Conservation (phyloP, 139 green algal genomes). For the Coccomyxa sp. region DNA sequence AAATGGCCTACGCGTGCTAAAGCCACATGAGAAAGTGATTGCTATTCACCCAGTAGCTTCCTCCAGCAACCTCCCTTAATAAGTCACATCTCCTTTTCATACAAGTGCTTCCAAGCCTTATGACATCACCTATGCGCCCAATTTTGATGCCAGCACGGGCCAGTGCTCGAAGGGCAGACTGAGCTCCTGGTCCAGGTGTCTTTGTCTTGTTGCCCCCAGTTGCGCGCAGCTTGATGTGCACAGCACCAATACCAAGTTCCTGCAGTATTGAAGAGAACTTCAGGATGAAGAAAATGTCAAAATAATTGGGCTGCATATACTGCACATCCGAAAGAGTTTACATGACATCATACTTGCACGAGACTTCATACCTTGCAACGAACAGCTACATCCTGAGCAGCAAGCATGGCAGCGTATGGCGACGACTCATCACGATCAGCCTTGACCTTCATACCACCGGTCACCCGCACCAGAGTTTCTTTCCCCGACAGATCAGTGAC, state of each 20-base stretch:
- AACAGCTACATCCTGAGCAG: constrained; percentile 94
- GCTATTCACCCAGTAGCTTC: too few relatives aligned
- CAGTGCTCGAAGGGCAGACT: constrained; percentile 95
- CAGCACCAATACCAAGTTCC: constrained; percentile 95
- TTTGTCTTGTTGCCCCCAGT: constrained; percentile 99
- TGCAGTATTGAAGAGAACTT: constrained; percentile 26
- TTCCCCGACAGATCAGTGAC: constrained; percentile 99
- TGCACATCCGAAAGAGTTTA: not conserved
- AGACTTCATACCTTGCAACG: constrained; percentile 83
- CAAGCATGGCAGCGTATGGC: constrained; percentile 99
- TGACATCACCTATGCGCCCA: constrained; percentile 83
- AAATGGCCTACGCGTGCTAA: not conserved
- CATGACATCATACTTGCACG: not conserved
- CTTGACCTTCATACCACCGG: constrained; percentile 99
- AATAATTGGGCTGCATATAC: not conserved
- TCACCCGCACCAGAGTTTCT: constrained; percentile 95
- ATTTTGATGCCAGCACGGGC: constrained; percentile 99
- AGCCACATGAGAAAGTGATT: too few relatives aligned
- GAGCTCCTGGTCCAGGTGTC: constrained; percentile 94
- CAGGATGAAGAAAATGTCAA: not conserved
- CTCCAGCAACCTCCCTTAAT: too few relatives aligned
- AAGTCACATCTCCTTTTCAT: too few relatives aligned
- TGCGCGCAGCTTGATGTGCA: constrained; percentile 99
- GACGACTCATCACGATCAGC: constrained; percentile 98
- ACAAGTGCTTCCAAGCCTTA: too few relatives aligned